A percentile compares a stretch with the other conserved stretches of the same genome.
These are phyloP conservation scores for Telfairia occidentalis DNA, from an alignment of 331 rosid species.

Conservation along the genomic window DNA sequence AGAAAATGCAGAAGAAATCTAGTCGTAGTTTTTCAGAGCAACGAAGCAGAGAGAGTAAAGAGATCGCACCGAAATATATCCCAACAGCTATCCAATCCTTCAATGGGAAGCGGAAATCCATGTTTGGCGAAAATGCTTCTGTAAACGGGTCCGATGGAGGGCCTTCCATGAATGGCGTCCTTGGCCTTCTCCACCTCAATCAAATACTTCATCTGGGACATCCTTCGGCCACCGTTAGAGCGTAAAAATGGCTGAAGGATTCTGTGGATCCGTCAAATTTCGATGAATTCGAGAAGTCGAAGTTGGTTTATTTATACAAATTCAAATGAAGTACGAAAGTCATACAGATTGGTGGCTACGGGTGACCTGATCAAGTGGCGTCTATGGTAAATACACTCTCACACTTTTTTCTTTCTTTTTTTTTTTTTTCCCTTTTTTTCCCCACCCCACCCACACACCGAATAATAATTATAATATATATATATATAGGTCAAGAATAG, in stretches of 20 bases:
- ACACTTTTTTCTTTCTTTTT: background rate
- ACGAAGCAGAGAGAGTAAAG: background rate
- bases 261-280: background rate
- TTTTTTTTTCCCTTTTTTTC: background rate
- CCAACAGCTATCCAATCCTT: conserved; percentile 74
- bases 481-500: too few relatives aligned
- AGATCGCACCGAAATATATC: conserved; percentile 66
- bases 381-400: background rate
- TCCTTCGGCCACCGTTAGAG: background rate
- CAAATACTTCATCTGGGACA: conserved; percentile 48
- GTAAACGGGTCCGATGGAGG: conserved; percentile 76
- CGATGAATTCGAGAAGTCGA: background rate
- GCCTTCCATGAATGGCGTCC: conserved; percentile 44
- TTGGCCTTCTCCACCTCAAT: conserved; percentile 60
- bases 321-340: background rate
- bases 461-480: background rate
- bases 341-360: conserved; percentile 7
- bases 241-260: background rate
- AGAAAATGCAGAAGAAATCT: background rate
- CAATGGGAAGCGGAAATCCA: conserved; percentile 56
- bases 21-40: background rate
- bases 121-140: conserved; percentile 75
- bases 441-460: background rate
- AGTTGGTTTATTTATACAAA: background rate
- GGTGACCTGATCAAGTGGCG: conserved; percentile 12